A percentile compares a stretch with the other conserved stretches of the same genome.
phyloP scores from a whole-genome alignment of 805 yeast species.

The Candida peoriensis region DNA sequence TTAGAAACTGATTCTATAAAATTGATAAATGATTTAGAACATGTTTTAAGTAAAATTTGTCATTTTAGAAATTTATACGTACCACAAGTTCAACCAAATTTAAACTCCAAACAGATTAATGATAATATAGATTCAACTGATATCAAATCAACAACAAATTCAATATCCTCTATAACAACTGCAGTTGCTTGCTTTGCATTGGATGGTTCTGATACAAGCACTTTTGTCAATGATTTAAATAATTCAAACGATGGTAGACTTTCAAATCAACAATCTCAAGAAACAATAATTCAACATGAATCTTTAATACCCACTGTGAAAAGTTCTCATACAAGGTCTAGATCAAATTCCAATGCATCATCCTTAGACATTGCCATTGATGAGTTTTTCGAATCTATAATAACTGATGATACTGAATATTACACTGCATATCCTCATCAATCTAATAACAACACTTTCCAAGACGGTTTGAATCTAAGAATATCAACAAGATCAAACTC shows the following conservation, averaged over 20 bases:
- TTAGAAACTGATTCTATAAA: constrained; percentile 21
- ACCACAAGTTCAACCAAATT: constrained; percentile 1
- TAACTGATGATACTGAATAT: constrained; percentile 10
- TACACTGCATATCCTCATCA: constrained; percentile 15
- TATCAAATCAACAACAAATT: constrained; percentile 10
- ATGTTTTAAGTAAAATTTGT: constrained; percentile 27
- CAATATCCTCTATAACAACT: constrained; percentile 28
- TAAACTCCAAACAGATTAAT: background rate
- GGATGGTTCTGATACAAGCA: constrained; percentile 28
- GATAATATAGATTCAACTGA: constrained; percentile 2
- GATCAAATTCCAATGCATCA: constrained; percentile 13
- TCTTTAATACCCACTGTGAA: background rate
- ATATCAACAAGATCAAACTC: constrained; percentile 1
- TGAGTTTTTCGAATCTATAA: constrained; percentile 12
- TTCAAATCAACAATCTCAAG: too few species aligned
- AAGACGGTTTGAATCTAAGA: background rate
- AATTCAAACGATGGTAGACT: too few species aligned
- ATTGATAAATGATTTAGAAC: constrained; percentile 23
- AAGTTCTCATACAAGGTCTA: constrained; percentile 1
- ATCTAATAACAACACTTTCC: background rate
- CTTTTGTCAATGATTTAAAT: constrained; percentile 32
- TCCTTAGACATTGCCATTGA: constrained; percentile 21
- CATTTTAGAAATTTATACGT: constrained; percentile 36
- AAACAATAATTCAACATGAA: background rate
- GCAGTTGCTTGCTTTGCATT: constrained; percentile 32